Percentiles rank a stretch among this genome's conserved stretches.
Evolutionary conservation across 805 yeast genomes (phyloP).

Genomic region (Wickerhamiella qilinensis): DNA sequence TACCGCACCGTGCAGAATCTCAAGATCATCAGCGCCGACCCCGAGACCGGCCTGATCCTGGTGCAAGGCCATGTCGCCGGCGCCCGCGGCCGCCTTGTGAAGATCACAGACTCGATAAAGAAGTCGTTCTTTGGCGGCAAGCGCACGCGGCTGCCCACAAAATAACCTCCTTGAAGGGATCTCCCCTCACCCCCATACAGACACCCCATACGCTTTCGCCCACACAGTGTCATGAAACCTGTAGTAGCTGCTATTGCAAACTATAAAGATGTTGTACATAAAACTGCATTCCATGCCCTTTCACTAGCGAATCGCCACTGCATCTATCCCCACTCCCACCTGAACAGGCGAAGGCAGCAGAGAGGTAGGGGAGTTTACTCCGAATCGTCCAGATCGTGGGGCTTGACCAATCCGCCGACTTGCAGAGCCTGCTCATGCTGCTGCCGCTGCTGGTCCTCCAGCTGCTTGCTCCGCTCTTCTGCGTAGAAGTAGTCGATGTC

Average conservation of each 20-base stretch:
- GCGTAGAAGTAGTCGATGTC: constrained; percentile 88
- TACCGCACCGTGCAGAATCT: constrained; percentile 60
- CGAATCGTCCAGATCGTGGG: constrained; percentile 82
- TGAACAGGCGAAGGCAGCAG: too few relatives aligned
- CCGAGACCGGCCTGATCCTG: constrained; percentile 62
- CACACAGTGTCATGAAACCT: too few relatives aligned
- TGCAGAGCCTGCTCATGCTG: constrained; percentile 70
- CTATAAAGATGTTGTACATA: too few relatives aligned
- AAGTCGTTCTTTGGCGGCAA: constrained; percentile 10
- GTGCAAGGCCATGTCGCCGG: constrained; percentile 90
- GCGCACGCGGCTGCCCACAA: background rate
- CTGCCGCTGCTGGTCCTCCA: constrained; percentile 45
- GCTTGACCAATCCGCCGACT: constrained; percentile 89
- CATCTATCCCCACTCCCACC: too few relatives aligned
- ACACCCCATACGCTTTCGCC: too few relatives aligned
- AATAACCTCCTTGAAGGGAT: too few relatives aligned
- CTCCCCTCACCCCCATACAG: too few relatives aligned
- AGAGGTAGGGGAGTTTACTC: too few relatives aligned
- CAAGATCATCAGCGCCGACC: constrained; percentile 63
- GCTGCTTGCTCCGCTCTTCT: constrained; percentile 75
- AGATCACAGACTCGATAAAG: constrained; percentile 59
- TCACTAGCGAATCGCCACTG: too few relatives aligned
- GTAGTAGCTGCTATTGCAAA: too few relatives aligned
- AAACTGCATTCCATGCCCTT: too few relatives aligned
- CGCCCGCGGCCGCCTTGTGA: constrained; percentile 58